Percentiles rank a stretch among this genome's conserved stretches.
Conservation (phyloP, 495 filamentous ascomycete genomes). For the Achaetomiella virescens region DNA sequence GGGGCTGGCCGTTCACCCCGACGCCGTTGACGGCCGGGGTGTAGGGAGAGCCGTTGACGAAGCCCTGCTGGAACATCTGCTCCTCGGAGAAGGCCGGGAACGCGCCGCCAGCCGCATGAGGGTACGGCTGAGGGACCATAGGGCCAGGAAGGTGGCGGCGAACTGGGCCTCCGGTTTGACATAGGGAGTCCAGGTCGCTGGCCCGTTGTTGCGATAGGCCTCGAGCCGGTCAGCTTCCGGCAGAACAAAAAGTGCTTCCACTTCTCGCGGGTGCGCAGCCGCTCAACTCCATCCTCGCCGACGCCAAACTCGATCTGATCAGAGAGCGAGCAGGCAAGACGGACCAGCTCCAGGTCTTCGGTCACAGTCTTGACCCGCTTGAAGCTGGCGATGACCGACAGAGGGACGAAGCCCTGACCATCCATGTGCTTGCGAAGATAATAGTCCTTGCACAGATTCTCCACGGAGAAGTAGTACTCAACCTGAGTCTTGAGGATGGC, state of each 20-base stretch:
- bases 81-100: constrained; percentile 22
- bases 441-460: constrained; percentile 92
- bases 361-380: constrained; percentile 72
- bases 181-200: constrained; percentile 17
- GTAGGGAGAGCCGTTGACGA: constrained; percentile 30
- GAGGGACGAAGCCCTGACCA: constrained; percentile 79
- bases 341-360: constrained; percentile 61
- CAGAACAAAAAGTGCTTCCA: constrained; percentile 83
- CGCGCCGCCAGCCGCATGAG: neutral
- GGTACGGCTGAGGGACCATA: constrained; percentile 11
- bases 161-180: constrained; percentile 1
- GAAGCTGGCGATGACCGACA: constrained; percentile 72
- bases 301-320: constrained; percentile 61
- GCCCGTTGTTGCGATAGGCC: constrained; percentile 38
- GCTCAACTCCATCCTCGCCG: constrained; percentile 67
- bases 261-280: constrained; percentile 67
- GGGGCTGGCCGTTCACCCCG: constrained; percentile 38
- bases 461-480: constrained; percentile 94
- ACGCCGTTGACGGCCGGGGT: constrained; percentile 39
- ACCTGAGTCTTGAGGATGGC: constrained; percentile 52
- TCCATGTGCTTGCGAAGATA: constrained; percentile 91
- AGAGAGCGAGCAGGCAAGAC: constrained; percentile 64
- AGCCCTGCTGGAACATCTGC: constrained; percentile 22
- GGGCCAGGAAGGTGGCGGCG: constrained; percentile 13
- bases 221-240: constrained; percentile 45